Evolutionary conservation across 2,329 filamentous ascomycete species (phyloP).

Genomic region (Pseudocercospora crystallina): DNA sequence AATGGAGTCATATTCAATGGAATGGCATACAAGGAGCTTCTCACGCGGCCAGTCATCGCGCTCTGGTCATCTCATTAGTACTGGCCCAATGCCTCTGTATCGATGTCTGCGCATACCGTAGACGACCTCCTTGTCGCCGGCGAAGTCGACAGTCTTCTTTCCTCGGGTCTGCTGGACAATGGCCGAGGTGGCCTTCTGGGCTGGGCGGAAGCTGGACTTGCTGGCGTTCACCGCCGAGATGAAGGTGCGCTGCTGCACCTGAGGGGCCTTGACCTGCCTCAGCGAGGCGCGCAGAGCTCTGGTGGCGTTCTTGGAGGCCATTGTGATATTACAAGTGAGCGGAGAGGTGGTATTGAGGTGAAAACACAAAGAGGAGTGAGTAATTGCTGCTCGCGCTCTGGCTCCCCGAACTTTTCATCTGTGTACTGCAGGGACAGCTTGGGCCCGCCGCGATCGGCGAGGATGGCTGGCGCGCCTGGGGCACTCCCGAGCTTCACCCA

Average conservation of each 20-base stretch:
- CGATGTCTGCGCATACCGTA: conserved; percentile 63
- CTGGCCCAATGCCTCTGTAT: conserved; percentile 11
- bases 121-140: conserved; percentile 89
- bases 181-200: conserved; percentile 47
- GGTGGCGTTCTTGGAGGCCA: conserved; percentile 75
- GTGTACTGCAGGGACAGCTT: neutral
- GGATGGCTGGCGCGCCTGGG: neutral
- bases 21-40: conserved; percentile 79
- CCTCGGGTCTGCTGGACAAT: conserved; percentile 69
- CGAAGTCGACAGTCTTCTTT: conserved; percentile 99
- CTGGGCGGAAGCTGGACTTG: conserved; percentile 44
- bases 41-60: conserved; percentile 97
- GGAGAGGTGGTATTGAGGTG: conserved; percentile 10
- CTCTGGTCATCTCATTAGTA: conserved; percentile 57
- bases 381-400: neutral
- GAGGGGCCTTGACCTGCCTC: conserved; percentile 54
- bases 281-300: conserved; percentile 59
- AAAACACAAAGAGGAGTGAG: conserved; percentile 5
- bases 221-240: conserved; percentile 56
- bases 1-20: conserved; percentile 9
- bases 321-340: conserved; percentile 41
- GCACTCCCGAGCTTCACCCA: too few relatives aligned
- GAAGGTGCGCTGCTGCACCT: conserved; percentile 58
- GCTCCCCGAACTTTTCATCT: too few relatives aligned
- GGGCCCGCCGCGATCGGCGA: neutral